These are phyloP conservation scores for Gymnopus androsaceus DNA, from an alignment of 1,284 basidiomycete genomes.

Conservation along the genomic window DNA sequence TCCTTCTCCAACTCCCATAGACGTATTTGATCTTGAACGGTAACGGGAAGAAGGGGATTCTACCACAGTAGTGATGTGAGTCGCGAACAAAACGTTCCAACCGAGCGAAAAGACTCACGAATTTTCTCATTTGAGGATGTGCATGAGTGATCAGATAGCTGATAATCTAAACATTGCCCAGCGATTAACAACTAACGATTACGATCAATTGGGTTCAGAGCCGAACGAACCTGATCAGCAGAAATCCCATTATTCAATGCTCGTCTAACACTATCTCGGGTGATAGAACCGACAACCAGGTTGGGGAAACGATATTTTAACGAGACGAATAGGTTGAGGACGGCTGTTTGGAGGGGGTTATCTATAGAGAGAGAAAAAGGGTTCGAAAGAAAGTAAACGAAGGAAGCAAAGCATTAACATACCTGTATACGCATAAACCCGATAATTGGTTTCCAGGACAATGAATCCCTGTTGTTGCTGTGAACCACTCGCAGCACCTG, in stretches of 20 bases:
- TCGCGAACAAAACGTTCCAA: too few species aligned
- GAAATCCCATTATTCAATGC: slow-evolving; percentile 95
- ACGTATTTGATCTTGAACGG: slow-evolving; percentile 97
- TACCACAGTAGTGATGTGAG: too few species aligned
- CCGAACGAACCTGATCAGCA: slow-evolving; percentile 71
- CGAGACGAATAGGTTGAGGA: slow-evolving; percentile 91
- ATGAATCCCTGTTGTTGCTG: slow-evolving; percentile 93
- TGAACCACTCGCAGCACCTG: slow-evolving; percentile 55
- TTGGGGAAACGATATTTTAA: slow-evolving; percentile 95
- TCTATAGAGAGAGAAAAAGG: slow-evolving; percentile 48
- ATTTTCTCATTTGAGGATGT: slow-evolving; percentile 98
- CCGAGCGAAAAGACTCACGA: slow-evolving; percentile 68
- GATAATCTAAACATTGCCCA: slow-evolving; percentile 76
- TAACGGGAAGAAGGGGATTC: slow-evolving; percentile 89
- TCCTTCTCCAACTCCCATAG: slow-evolving; percentile 98
- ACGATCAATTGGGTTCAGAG: neutral
- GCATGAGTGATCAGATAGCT: slow-evolving; percentile 93
- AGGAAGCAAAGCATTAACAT: slow-evolving; percentile 24
- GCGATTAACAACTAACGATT: too few species aligned
- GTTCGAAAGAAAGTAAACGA: neutral
- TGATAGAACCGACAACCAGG: slow-evolving; percentile 92
- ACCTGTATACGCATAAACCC: slow-evolving; percentile 96
- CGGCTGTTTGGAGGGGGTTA: slow-evolving; percentile 94
- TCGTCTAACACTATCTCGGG: slow-evolving; percentile 90
- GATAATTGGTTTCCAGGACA: slow-evolving; percentile 97